Conservation (phyloP, 345 rosid genomes). For the Eucalyptus virginea region DNA sequence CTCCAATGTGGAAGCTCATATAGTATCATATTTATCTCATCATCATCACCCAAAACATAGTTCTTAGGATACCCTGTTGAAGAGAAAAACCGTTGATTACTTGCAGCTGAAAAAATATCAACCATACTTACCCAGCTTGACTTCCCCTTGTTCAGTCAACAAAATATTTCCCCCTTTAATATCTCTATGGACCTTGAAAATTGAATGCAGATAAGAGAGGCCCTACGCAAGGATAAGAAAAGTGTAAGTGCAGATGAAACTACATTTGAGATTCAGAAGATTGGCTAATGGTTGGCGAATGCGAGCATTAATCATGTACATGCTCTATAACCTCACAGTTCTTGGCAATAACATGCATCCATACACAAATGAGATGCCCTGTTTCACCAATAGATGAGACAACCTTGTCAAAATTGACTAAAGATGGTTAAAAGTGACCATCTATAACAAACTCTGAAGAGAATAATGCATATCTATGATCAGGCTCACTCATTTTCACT, state of each 20-base stretch:
- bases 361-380: background rate
- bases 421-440: background rate
- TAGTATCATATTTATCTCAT: background rate
- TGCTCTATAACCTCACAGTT: background rate
- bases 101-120: background rate
- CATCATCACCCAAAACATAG: background rate
- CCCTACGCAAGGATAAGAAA: slow-evolving; percentile 35
- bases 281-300: background rate
- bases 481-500: background rate
- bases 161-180: slow-evolving; percentile 97
- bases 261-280: background rate
- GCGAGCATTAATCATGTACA: background rate
- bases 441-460: background rate
- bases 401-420: background rate
- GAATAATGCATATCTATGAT: background rate
- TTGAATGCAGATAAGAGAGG: slow-evolving; percentile 92
- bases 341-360: background rate
- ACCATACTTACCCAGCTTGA: slow-evolving; percentile 83
- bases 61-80: background rate
- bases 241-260: background rate
- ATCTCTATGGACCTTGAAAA: slow-evolving; percentile 97
- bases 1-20: background rate
- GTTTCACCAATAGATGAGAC: background rate
- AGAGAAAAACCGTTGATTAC: background rate
- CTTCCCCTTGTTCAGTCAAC: slow-evolving; percentile 98